A percentile compares a stretch with the other conserved stretches of the same genome.
Conservation (phyloP, 768 basidiomycete genomes). For the Leucocoprinus birnbaumii region DNA sequence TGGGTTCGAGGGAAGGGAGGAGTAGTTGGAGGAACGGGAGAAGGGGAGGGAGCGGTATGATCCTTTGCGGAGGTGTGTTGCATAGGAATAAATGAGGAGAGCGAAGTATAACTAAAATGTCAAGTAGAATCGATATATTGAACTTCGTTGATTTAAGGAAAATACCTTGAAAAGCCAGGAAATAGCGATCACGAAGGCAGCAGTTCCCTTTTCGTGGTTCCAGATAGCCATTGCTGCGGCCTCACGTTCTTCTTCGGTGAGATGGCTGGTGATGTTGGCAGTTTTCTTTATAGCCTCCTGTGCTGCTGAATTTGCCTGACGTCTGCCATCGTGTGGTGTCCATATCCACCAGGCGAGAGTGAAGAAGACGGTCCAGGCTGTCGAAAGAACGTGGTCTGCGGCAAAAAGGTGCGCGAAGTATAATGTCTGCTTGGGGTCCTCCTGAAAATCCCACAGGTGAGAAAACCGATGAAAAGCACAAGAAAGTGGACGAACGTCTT, state of each 20-base stretch:
- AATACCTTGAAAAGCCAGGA: slow-evolving; percentile 88
- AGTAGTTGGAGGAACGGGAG: slow-evolving; percentile 37
- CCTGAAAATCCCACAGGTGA: slow-evolving; percentile 51
- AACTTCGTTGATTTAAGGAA: not conserved
- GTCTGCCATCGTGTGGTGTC: slow-evolving; percentile 87
- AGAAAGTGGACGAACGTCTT: slow-evolving; percentile 56
- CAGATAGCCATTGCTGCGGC: slow-evolving; percentile 80
- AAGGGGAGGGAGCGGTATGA: slow-evolving; percentile 82
- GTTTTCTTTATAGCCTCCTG: slow-evolving; percentile 81
- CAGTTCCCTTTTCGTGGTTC: slow-evolving; percentile 85
- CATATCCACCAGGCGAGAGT: slow-evolving; percentile 88
- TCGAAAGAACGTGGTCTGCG: slow-evolving; percentile 87
- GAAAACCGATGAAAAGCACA: slow-evolving; percentile 9
- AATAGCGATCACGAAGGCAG: slow-evolving; percentile 68
- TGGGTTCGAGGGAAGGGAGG: slow-evolving; percentile 20
- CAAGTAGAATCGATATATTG: too few relatives aligned
- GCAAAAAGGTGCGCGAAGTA: slow-evolving; percentile 92
- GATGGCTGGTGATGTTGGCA: slow-evolving; percentile 45
- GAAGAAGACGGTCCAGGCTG: slow-evolving; percentile 91
- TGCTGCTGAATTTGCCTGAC: slow-evolving; percentile 78
- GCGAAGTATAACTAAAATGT: slow-evolving; percentile 87
- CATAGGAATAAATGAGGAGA: slow-evolving; percentile 88
- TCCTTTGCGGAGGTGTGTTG: slow-evolving; percentile 86
- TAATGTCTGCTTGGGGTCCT: slow-evolving; percentile 80
- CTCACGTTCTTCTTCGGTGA: slow-evolving; percentile 65